Base-by-base conservation (phyloP, 345 rosid species). In the Acer saccharum region DNA sequence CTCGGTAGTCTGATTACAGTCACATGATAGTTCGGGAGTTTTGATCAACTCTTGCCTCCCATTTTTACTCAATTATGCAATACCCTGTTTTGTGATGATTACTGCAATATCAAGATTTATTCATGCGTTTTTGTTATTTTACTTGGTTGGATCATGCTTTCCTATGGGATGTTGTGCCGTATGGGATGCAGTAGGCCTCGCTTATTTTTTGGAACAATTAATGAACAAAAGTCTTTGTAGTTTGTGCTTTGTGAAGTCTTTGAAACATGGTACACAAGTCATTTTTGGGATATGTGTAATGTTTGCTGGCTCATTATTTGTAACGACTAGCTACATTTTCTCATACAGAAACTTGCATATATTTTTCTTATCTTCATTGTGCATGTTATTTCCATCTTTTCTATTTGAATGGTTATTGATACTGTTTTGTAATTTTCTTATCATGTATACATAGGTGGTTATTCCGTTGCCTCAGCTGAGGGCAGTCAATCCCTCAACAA, bases 401-500 rank as follows among this genome's bases (percentile, higher is more conserved):
- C 18, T 10, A 12, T 65, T 35, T 29, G 43, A 2, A 23, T 13
- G 41, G 55, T 78, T 58, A 29, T 71, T 76, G 58, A 71, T 17
- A 10, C 68, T 48, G 20, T 48, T 27, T n/a, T 65, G 12, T 52
- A 17, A 25, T 52, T 44, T 64, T 41, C 70, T 13, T 55, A 52
- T 3, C 18, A 16, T 66, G 10, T 32, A 32, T 61, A n/a, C 5
- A 20, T 71, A 91, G 98, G 97, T 93, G 75, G 87, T 90, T 61
- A 84, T 93, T 80, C 95, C 98, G 3, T 77, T 87, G 52, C 86
- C 83, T 69, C 97, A 90, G 76, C 83, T 91, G 78, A 95, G 84
- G 86, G 94, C 90, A 18, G 93, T 88, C 80, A 93, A 87, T 76
- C 95, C 95, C 71, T 91, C 98, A 74, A 74, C 92, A 58, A 94